Base-by-base conservation (phyloP, 2,329 filamentous ascomycete species). In the Byssothecium circinans region DNA sequence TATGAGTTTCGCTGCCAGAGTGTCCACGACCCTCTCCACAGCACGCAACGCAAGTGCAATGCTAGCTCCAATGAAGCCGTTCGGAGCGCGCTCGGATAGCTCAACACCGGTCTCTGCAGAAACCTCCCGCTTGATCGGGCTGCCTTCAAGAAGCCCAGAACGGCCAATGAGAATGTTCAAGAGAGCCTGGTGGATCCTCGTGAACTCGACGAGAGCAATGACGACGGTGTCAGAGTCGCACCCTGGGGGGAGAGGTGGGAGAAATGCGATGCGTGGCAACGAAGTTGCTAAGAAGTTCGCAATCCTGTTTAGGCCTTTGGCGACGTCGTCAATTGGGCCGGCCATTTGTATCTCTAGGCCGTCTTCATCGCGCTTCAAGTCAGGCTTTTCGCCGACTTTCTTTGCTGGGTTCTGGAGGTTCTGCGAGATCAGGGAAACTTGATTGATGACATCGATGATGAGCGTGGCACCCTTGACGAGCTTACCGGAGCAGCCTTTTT, bases 361-460 rank as follows among this genome's bases (percentile, higher is more conserved):
- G 3, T 12, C 36, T 15, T 30, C 18, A 22, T 29, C 34, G n/a
- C 41, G 14, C 23, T 41, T 29, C 23, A 6, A 10, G 18, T 25
- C 17, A 12, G 19, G 20, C 19, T 36, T 22, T 4, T 10, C 43
- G 8, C 49, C 50, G 30, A 56, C 43, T n/a, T 23, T 19, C 23
- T 43, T 47, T 7, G 53, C 53, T 1, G 50, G 11, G 2, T 18
- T 2, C 20, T 56, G 53, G 3, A 56, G 47, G 14, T 37, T 41
- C 22, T 47, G 33, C 6, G 53, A 56, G 20, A 53, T 14, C 5
- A 49, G 42, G 5, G 53, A 50, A 2, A 51, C 50, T 19, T 53
- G 32, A 47, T 56, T 56, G 44, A 56, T 48, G 22, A 39, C 44
- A 38, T 53, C 39, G 47, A 56, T 56, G 50, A 56, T 30, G 4